Conservation (phyloP, 2,329 filamentous ascomycete species). For the Penicillium sp. region DNA sequence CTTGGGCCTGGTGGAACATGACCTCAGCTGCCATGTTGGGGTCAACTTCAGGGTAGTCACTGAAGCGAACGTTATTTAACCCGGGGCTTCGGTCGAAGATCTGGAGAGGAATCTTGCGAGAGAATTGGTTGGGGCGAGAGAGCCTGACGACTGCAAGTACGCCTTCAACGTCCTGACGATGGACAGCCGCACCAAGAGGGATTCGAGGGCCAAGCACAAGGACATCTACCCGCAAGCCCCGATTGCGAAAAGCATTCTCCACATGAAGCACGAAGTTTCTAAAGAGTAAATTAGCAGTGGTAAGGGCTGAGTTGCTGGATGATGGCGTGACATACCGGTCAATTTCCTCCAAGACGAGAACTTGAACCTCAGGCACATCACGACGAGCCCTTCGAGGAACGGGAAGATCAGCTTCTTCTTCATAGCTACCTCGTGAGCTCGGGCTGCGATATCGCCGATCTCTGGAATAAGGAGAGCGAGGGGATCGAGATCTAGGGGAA, state of each 20-base stretch:
- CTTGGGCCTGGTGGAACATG: conserved; percentile 60
- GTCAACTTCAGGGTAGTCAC: conserved; percentile 80
- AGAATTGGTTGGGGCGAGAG: conserved; percentile 66
- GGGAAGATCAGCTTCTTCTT: conserved; percentile 64
- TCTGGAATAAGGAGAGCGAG: conserved; percentile 53
- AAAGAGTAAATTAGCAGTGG: conserved; percentile 5
- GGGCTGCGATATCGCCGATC: conserved; percentile 69
- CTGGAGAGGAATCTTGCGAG: conserved; percentile 75
- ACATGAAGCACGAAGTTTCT: conserved; percentile 82
- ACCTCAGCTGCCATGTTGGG: conserved; percentile 77
- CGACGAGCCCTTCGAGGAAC: conserved; percentile 71
- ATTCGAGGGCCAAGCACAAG: conserved; percentile 77
- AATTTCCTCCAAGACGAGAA: conserved; percentile 77
- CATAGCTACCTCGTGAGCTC: conserved; percentile 59
- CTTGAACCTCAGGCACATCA: conserved; percentile 85
- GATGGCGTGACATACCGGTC: conserved; percentile 48
- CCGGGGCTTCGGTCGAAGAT: conserved; percentile 80
- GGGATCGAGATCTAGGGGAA: conserved; percentile 45
- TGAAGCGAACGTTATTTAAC: conserved; percentile 74
- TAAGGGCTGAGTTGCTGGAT: not conserved
- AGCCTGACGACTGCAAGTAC: conserved; percentile 83
- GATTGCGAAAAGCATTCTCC: conserved; percentile 70
- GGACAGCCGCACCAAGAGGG: conserved; percentile 74
- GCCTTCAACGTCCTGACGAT: conserved; percentile 85
- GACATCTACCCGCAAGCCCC: conserved; percentile 72